Base-by-base conservation (phyloP, 257 asterid species). In the Nicotiana undulata region DNA sequence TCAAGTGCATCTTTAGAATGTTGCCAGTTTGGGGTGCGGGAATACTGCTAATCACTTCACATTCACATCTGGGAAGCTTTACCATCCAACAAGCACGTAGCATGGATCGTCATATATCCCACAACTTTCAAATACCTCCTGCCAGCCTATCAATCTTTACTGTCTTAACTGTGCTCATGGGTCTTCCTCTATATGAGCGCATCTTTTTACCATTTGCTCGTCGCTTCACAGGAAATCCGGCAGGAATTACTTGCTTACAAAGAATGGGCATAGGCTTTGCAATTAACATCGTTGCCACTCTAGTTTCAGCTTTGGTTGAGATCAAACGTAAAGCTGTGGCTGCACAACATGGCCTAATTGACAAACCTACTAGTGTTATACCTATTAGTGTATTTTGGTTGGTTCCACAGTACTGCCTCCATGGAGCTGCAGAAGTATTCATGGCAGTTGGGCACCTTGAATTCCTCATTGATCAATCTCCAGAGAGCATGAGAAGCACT, bases 401-500 rank as follows among this genome's bases (percentile, higher is more conserved):
- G n/a, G 86, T 89, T n/a, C 98, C 97, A 32, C 98, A 93, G 53
- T 93, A 88, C 24, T 81, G 83, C 52, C 82, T 93, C 55, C 94
- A 94, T 9, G 97, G 97, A 34, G 5, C 90, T 5, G 92, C 91
- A 0, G 96, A 94, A 28, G 88, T 90, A 37, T 94, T 94, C 84
- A 86, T 86, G 86, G 29, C 92, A 0, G 92, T 94, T 1, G 97
- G 97, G 3, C 97, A 91, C 29, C 20, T 93, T 65, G 97, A 94
- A 58, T 94, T 93, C 44, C 88, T 94, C 0, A 91, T 91, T 8
- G 94, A 94, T 51, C 97, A 94, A 37, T 88, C 94, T 1, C 96
- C 98, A 0, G 97, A 94, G 75, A 94, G 97, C 82, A 93, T 94
- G 98, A 89, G 94, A 83, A 93, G 94, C 63, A 90, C 93, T 0